Evolutionary conservation across 2,329 filamentous ascomycete genomes (phyloP).

Genomic region (Paraphaeosphaeria sporulosa): DNA sequence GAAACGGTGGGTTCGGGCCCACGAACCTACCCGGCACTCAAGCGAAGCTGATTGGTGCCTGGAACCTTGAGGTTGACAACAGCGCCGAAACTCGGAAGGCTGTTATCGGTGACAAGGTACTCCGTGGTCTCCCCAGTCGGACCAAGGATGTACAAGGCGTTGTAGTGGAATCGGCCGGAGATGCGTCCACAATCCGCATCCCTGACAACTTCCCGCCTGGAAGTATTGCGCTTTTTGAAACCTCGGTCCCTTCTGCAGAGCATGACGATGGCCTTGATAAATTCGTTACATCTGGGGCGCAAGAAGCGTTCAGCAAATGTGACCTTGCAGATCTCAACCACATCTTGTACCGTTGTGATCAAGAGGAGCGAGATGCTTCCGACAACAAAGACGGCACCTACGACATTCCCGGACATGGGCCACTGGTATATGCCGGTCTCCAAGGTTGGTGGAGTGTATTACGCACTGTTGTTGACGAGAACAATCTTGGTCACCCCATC

Average conservation of each 20-base stretch:
- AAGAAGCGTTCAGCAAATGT: conserved; percentile 77
- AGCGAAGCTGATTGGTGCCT: conserved; percentile 85
- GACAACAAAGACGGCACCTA: conserved; percentile 86
- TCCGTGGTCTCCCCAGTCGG: conserved; percentile 84
- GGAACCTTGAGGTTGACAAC: conserved; percentile 90
- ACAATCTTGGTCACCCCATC: conserved; percentile 90
- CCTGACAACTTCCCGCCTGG: conserved; percentile 88
- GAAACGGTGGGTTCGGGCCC: conserved; percentile 79
- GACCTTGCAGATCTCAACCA: conserved; percentile 88
- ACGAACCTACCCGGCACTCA: conserved; percentile 84
- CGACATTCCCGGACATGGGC: conserved; percentile 81
- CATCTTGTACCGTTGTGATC: conserved; percentile 87
- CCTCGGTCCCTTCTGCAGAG: conserved; percentile 89
- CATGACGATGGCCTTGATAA: conserved; percentile 84
- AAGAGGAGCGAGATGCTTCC: conserved; percentile 84
- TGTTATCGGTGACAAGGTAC: conserved; percentile 71
- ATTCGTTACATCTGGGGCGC: conserved; percentile 83
- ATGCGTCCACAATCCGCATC: conserved; percentile 81
- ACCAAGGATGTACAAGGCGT: conserved; percentile 79
- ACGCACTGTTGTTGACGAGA: conserved; percentile 82
- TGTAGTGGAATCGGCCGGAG: conserved; percentile 72
- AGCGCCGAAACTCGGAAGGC: conserved; percentile 71
- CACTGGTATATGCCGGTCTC: conserved; percentile 92
- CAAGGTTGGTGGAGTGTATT: conserved; percentile 98
- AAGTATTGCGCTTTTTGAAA: conserved; percentile 94